Base-by-base conservation (phyloP, 2,329 filamentous ascomycete species). In the Rugonectria rugulosa region DNA sequence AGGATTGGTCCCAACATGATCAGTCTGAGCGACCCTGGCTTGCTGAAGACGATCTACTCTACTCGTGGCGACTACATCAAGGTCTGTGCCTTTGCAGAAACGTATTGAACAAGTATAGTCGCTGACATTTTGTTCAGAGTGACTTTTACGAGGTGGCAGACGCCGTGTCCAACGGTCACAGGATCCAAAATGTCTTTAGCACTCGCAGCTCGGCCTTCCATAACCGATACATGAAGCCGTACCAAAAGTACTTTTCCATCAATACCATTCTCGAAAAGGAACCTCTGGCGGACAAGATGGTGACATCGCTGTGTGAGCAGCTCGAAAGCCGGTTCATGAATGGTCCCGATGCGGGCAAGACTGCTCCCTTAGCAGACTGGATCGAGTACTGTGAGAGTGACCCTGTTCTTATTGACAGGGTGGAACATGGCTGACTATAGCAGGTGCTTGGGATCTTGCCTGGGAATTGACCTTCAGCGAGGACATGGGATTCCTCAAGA, bases 1-100 rank as follows among this genome's bases (percentile, higher is more conserved):
- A 37, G 46, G 29, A 49, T 49, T 14, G 46, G 46, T 21, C 46
- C 46, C 21, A 49, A 49, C 36, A 49, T 49, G 46, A 26, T 49
- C 46, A 49, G 46, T 29, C 46, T 49, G 24, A 49, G 46, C 32
- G 46, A 49, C 23, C 46, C 46, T 11, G 21, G 34, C 26, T 12
- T 41, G 9, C n/a, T 49, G 5, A 49, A 49, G 46, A 49, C 36
- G 21, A 15, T 49, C 27, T 49, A 49, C 29, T 49, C 46, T 19
- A 49, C 46, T 4, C 46, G 46, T 6, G 46, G 46, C 17, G 46
- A 49, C 4, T 41, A 40, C 36, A 19, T 47, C 12, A 47, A 47
- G 44, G 44, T 47, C 36, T n/a, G 44, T 47, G 17, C 32, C 21
- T 11, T 14, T 7, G 19, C 11, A 37, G 17, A 26, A 47, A 37